Percentiles rank a stretch among this genome's conserved stretches.
Evolutionary conservation across 257 asterid species (phyloP).

Genomic region (Cynanchum wilfordii): DNA sequence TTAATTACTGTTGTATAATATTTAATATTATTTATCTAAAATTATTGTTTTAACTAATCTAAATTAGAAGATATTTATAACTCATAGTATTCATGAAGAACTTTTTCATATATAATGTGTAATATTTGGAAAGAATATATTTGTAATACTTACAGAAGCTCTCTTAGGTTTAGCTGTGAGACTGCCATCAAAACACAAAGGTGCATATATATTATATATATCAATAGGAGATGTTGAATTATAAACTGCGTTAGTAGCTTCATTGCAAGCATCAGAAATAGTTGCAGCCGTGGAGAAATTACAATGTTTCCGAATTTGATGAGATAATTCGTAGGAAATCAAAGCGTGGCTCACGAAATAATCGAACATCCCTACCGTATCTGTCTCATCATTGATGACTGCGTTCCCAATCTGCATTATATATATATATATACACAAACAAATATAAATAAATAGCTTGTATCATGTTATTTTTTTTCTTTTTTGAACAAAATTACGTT

Average conservation of each 20-base stretch:
- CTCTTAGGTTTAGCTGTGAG: conserved; percentile 49
- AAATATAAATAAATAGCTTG: too few species aligned
- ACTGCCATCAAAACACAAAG: conserved; percentile 40
- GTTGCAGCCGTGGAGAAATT: conserved; percentile 36
- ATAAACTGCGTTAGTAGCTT: conserved; percentile 28
- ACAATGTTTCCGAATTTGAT: conserved; percentile 34
- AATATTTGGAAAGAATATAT: not conserved
- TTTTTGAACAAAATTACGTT: too few species aligned
- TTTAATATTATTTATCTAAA: too few species aligned
- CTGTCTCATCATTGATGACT: conserved; percentile 67
- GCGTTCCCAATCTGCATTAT: conserved; percentile 68
- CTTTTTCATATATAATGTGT: too few species aligned
- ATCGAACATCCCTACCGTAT: conserved; percentile 57
- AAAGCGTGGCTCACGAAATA: conserved; percentile 63
- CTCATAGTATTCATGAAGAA: too few species aligned
- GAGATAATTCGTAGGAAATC: conserved; percentile 42
- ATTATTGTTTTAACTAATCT: too few species aligned
- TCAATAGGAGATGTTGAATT: conserved; percentile 31
- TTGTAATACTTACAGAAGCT: conserved; percentile 35
- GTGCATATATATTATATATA: conserved; percentile 68
- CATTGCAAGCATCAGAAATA: conserved; percentile 22
- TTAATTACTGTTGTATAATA: too few species aligned
- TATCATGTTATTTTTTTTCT: too few species aligned
- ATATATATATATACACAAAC: too few species aligned
- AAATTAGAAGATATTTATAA: too few species aligned